A percentile compares a stretch with the other conserved stretches of the same genome.
Conservation (phyloP, 495 filamentous ascomycete species). For the Talaromyces liani region DNA sequence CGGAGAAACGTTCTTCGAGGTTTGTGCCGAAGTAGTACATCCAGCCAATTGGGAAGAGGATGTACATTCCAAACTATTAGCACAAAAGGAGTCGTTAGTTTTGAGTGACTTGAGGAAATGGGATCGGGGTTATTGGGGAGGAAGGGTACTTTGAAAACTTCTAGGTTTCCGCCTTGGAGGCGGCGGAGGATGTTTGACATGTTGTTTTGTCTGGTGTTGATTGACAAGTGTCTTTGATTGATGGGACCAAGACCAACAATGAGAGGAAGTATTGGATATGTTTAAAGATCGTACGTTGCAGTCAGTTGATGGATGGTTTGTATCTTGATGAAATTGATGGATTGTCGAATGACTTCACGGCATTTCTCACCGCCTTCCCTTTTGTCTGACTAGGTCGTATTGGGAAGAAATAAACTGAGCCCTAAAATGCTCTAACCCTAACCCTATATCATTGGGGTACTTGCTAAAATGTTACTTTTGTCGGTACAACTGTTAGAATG, state of each 20-base stretch:
- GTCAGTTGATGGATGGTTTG: not conserved
- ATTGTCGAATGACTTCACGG: not conserved
- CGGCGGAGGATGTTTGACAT: constrained; percentile 35
- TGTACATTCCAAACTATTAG: constrained; percentile 89
- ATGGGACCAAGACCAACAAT: not conserved
- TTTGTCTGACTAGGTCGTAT: not conserved
- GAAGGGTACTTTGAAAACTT: constrained; percentile 78
- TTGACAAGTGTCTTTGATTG: not conserved
- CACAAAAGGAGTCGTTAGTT: not conserved
- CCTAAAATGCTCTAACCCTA: not conserved
- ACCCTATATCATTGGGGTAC: not conserved
- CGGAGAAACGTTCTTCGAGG: constrained; percentile 81
- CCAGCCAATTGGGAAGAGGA: constrained; percentile 96
- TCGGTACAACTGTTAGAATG: not conserved
- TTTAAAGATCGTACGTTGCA: not conserved
- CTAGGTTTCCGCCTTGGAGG: constrained; percentile 76
- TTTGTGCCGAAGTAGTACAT: constrained; percentile 99
- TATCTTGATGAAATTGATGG: not conserved
- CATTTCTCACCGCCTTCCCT: not conserved
- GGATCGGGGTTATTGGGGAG: not conserved
- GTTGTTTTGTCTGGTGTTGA: not conserved
- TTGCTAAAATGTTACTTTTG: not conserved
- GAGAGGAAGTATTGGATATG: not conserved
- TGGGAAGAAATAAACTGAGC: not conserved
- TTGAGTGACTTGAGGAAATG: not conserved